phyloP scores from a whole-genome alignment of 2,329 filamentous ascomycete species.

The Colletotrichum lini region DNA sequence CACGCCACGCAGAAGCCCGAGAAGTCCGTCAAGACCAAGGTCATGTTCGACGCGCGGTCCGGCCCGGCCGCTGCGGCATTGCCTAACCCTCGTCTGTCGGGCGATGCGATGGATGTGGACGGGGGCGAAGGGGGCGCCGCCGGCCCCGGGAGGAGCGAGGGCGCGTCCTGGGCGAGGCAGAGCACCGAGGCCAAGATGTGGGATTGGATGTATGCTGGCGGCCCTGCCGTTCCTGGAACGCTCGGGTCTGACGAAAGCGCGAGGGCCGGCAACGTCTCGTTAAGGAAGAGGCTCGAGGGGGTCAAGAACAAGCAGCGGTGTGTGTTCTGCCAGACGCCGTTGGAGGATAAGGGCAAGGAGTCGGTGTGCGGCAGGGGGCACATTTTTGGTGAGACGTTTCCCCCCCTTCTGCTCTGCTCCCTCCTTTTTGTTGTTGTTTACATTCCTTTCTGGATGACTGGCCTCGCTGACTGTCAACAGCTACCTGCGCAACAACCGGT shows the following conservation, averaged over 20 bases:
- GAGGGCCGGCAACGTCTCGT: constrained; percentile 34
- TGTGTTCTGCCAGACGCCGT: constrained; percentile 60
- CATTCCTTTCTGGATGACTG: not conserved
- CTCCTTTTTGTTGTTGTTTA: not conserved
- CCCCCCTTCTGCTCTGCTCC: not conserved
- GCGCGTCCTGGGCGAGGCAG: constrained; percentile 45
- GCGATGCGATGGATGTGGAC: constrained; percentile 26
- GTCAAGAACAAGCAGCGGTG: constrained; percentile 58
- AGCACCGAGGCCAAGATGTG: constrained; percentile 70
- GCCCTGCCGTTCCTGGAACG: constrained; percentile 60
- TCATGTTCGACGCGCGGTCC: constrained; percentile 53
- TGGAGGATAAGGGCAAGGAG: constrained; percentile 52
- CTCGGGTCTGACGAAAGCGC: constrained; percentile 40
- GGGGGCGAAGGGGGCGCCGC: not conserved
- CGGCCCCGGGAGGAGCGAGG: not conserved
- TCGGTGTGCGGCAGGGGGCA: constrained; percentile 58
- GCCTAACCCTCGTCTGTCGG: not conserved
- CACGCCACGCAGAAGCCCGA: constrained; percentile 65
- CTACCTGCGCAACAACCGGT: constrained; percentile 68
- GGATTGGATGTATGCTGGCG: constrained; percentile 73
- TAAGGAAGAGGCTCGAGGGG: constrained; percentile 57
- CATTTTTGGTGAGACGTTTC: constrained; percentile 54
- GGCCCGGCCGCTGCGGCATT: not conserved
- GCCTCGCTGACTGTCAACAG: constrained; percentile 49
- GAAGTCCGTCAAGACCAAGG: constrained; percentile 54